Evolutionary conservation across 164 flowering plant genomes (phyloP), one percentile per base, ranked within the genome.

Genomic region (Liriodendron chinense): DNA sequence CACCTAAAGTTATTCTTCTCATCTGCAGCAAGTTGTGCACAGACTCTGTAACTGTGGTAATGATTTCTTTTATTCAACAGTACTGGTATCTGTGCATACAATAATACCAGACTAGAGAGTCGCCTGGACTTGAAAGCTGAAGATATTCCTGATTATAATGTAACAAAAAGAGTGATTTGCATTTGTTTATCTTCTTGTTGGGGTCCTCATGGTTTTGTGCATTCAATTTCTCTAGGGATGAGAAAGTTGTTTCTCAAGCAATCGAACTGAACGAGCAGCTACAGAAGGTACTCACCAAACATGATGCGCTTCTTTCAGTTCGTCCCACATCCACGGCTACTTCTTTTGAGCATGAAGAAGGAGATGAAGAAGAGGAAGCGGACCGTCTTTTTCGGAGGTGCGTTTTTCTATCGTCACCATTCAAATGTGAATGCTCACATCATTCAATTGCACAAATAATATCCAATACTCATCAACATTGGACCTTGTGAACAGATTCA

Each of bases 321-420:
- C 83, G 74, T 50, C 53, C 78, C 72, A 72, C 85, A 56, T 76
- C 89, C 47, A 78, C 73, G 56, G 80, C 84, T 23, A 77, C 76
- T 80, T 84, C 80, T 78, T 47, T 79, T 79, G 72, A 69, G 73
- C 82, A 75, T 72, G 92, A 83, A 50, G 91, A 84, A 76, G 81
- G 72, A 63, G 93, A 86, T 16, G 93, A 88, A 72, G 93, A 88
- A 72, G 99, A 96, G 72, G 94, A 90, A 78, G 82, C 87, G 12
- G 93, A 92, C 69, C 92, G 86, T 77, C 96, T 96, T 75, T 86
- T 87, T 74, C 87, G 91, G 71, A 93, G 99, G 99, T 95, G 75
- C 62, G 69, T 64, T 13, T 56, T 71, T 69, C n/a, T 59, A 13
- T 28, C 21, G n/a, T 12, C 9, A 1, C 25, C 4, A 34, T 12